Conservation (phyloP, 2,329 filamentous ascomycete species). For the Diaporthe aspalathi region DNA sequence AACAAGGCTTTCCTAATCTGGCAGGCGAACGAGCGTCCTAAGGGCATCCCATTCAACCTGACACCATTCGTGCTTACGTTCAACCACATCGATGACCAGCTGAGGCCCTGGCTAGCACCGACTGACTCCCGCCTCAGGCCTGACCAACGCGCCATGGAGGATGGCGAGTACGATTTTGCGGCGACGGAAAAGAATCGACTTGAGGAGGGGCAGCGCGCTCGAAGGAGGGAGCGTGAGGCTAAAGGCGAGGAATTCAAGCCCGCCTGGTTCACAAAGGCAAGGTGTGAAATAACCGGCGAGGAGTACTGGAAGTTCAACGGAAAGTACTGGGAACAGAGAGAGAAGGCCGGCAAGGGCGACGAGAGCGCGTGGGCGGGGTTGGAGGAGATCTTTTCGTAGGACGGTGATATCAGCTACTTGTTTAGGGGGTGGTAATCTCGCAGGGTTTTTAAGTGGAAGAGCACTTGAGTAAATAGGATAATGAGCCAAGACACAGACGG, state of each 20-base stretch:
- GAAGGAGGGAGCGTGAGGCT: constrained; percentile 77
- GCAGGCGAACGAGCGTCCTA: constrained; percentile 85
- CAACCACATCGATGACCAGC: constrained; percentile 89
- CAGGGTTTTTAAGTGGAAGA: constrained; percentile 3
- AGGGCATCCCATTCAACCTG: constrained; percentile 93
- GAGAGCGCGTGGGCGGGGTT: constrained; percentile 73
- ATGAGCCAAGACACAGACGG: constrained; percentile 16
- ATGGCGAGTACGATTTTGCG: constrained; percentile 95
- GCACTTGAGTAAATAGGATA: neutral
- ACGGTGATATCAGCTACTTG: constrained; percentile 12
- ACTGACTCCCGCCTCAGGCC: constrained; percentile 94
- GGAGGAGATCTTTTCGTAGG: constrained; percentile 75
- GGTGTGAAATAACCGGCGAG: constrained; percentile 84
- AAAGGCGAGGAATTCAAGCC: constrained; percentile 85
- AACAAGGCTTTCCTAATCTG: constrained; percentile 89
- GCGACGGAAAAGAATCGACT: constrained; percentile 94
- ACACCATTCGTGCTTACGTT: constrained; percentile 94
- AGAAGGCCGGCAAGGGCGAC: constrained; percentile 72
- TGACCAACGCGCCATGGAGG: constrained; percentile 98
- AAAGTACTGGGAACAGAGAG: constrained; percentile 85
- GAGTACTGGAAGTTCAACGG: constrained; percentile 90
- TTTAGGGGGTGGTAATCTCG: constrained; percentile 23
- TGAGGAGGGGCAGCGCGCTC: constrained; percentile 88
- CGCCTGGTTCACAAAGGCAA: constrained; percentile 83
- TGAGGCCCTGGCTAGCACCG: constrained; percentile 82